Conservation (phyloP, 202 grass and related monocot species). For the Hordeum pubiflorum region DNA sequence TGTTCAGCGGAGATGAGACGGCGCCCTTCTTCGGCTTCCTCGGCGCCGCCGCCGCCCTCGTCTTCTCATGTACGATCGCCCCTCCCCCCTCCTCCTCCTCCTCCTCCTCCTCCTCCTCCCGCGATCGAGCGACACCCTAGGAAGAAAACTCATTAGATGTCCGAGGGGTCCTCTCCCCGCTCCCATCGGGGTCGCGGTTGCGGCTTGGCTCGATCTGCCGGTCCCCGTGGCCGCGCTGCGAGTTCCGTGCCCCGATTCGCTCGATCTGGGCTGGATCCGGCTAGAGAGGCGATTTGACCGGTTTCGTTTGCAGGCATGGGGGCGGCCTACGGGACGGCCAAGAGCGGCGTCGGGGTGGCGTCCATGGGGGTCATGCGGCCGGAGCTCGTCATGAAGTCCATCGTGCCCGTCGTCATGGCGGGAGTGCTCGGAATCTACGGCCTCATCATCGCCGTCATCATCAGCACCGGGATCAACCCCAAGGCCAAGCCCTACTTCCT, state of each 20-base stretch:
- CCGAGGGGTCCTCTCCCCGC: background rate
- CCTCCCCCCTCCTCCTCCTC: background rate
- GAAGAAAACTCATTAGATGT: background rate
- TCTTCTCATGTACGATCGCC: constrained; percentile 70
- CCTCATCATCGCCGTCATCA: constrained; percentile 94
- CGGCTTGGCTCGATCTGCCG: constrained; percentile 15
- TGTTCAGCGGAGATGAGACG: constrained; percentile 96
- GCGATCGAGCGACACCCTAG: background rate
- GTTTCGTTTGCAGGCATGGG: constrained; percentile 66
- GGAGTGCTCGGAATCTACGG: constrained; percentile 96
- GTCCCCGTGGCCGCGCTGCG: background rate
- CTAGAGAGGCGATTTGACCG: background rate
- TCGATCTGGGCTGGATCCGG: background rate
- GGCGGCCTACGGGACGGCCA: constrained; percentile 94
- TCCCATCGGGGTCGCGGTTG: background rate
- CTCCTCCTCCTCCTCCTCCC: background rate
- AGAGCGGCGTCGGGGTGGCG: constrained; percentile 94
- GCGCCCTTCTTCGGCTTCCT: constrained; percentile 99
- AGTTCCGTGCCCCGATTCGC: background rate
- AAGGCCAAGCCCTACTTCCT: constrained; percentile 98
- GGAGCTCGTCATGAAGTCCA: constrained; percentile 98
- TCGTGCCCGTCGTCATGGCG: constrained; percentile 98
- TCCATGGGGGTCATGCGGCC: constrained; percentile 99
- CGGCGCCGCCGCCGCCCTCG: constrained; percentile 83
- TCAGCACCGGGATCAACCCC: constrained; percentile 92